Conservation (phyloP, 2,329 filamentous ascomycete species). For the Ceratocystis huliohia region DNA sequence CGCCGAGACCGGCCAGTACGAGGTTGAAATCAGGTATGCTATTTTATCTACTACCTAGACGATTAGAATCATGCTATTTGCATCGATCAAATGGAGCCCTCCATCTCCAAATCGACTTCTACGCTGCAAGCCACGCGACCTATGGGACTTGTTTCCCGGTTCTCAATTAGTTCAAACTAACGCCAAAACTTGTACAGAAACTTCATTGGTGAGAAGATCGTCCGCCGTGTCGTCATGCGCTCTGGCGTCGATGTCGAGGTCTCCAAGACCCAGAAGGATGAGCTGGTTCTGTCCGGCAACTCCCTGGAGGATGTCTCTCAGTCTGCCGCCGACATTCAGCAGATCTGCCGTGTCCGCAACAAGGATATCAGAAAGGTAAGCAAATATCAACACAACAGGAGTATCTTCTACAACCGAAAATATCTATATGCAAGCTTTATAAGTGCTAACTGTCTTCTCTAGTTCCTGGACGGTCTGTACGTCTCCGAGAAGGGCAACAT, state of each 20-base stretch:
- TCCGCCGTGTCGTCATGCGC: conserved; percentile 82
- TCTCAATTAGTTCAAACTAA: conserved; percentile 25
- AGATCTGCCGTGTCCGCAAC: conserved; percentile 98
- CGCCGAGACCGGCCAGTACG: conserved; percentile 69
- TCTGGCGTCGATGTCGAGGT: conserved; percentile 79
- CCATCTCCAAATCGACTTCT: background rate
- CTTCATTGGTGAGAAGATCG: conserved; percentile 99
- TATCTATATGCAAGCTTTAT: background rate
- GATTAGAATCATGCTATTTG: background rate
- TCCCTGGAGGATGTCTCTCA: conserved; percentile 95
- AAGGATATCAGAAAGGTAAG: conserved; percentile 99
- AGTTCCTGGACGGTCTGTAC: conserved; percentile 99
- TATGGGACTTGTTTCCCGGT: too few relatives aligned
- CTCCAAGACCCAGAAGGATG: conserved; percentile 92
- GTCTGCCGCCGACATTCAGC: conserved; percentile 97
- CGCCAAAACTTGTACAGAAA: conserved; percentile 45
- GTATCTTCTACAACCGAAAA: too few relatives aligned
- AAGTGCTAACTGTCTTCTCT: conserved; percentile 23
- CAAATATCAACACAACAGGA: background rate
- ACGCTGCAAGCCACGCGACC: background rate
- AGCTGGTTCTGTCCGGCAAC: conserved; percentile 88
- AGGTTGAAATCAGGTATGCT: conserved; percentile 92
- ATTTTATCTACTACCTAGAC: background rate
- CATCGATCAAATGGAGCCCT: background rate
- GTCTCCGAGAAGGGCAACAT: conserved; percentile 98